Evolutionary conservation across 2,329 filamentous ascomycete genomes (phyloP).

Genomic region (Raffaelea albimanens): DNA sequence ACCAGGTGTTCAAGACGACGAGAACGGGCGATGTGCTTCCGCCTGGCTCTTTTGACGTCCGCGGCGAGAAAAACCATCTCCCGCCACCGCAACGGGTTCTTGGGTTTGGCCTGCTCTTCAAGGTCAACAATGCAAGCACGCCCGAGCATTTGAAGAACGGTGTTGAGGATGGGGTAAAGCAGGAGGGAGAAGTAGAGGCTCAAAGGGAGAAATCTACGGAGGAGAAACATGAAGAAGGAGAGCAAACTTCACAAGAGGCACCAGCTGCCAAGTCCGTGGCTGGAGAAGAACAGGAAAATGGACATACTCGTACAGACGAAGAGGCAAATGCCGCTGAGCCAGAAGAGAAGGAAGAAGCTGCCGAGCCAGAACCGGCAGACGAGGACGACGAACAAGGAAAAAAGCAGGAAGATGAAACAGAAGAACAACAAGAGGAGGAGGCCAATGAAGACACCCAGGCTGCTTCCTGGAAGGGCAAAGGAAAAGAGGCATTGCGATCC

Average conservation of each 20-base stretch:
- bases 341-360: background rate
- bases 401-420: constrained; percentile 7
- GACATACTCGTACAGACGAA: background rate
- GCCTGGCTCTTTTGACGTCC: constrained; percentile 68
- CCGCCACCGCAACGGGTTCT: constrained; percentile 80
- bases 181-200: constrained; percentile 11
- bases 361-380: background rate
- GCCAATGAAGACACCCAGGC: constrained; percentile 20
- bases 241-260: constrained; percentile 12
- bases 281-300: background rate
- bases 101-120: constrained; percentile 81
- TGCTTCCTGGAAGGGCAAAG: constrained; percentile 13
- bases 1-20: constrained; percentile 83
- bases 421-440: constrained; percentile 19
- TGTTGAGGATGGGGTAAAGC: constrained; percentile 7
- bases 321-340: background rate
- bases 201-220: constrained; percentile 15
- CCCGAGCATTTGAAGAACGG: constrained; percentile 48
- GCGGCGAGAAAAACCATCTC: constrained; percentile 83
- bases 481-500: background rate
- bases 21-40: constrained; percentile 71
- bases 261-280: constrained; percentile 5
- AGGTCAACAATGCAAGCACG: constrained; percentile 81
- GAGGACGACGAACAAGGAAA: background rate
- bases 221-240: constrained; percentile 18